These are phyloP conservation scores for Blakeslea trispora DNA, from an alignment of 371 early-diverging fungal species.

Conservation along the genomic window DNA sequence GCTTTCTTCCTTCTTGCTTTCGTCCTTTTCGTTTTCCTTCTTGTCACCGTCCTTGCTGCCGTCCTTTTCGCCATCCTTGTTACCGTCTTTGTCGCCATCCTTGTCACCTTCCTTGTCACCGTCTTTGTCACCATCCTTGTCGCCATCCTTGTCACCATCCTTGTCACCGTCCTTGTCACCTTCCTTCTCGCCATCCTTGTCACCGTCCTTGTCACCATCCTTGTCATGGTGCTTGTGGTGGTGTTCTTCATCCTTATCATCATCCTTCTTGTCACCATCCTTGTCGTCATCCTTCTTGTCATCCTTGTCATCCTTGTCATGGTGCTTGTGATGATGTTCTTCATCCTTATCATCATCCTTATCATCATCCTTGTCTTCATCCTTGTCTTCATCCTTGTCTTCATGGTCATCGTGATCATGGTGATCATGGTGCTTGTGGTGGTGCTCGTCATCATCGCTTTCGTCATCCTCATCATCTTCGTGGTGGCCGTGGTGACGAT, in stretches of 20 bases:
- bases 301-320: neutral
- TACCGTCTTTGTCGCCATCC: slow-evolving; percentile 11
- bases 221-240: neutral
- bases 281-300: neutral
- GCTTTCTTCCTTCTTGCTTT: neutral
- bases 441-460: slow-evolving; percentile 1
- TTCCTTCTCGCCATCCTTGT: neutral
- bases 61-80: neutral
- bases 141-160: neutral
- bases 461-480: slow-evolving; percentile 2
- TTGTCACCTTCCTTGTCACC: neutral
- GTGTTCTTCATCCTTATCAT: neutral
- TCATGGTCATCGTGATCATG: neutral
- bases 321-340: too few relatives aligned
- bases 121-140: neutral
- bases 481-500: slow-evolving; percentile 4
- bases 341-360: neutral
- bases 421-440: neutral
- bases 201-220: neutral
- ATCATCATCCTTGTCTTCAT: neutral
- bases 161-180: neutral
- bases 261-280: neutral
- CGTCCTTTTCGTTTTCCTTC: slow-evolving; percentile 11
- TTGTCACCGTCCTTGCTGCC: slow-evolving; percentile 7
- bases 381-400: neutral